Conservation (phyloP, 2,329 filamentous ascomycete species). For the Cercospora zeina region DNA sequence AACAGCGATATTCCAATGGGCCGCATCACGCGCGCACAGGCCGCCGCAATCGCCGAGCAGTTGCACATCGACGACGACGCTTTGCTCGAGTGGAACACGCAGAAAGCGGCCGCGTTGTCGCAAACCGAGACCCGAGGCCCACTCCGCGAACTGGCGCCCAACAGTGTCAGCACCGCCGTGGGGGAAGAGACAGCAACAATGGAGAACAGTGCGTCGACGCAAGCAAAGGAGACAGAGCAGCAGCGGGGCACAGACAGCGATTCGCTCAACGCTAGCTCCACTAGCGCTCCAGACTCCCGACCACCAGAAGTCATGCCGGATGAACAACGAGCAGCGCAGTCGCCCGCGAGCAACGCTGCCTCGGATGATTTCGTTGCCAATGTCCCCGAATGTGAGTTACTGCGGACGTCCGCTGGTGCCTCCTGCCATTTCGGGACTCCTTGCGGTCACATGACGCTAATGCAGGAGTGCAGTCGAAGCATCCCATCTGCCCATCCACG, state of each 20-base stretch:
- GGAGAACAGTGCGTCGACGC: slow-evolving; percentile 34
- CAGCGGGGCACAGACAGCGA: slow-evolving; percentile 36
- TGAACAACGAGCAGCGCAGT: slow-evolving; percentile 25
- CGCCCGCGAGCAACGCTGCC: slow-evolving; percentile 27
- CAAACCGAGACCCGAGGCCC: slow-evolving; percentile 39
- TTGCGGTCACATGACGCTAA: slow-evolving; percentile 32
- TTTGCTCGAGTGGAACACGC: slow-evolving; percentile 37
- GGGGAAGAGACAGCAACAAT: slow-evolving; percentile 17
- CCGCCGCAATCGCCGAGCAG: slow-evolving; percentile 43
- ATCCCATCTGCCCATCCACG: slow-evolving; percentile 27
- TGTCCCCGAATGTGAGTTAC: slow-evolving; percentile 21
- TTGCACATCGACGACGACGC: slow-evolving; percentile 42
- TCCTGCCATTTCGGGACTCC: slow-evolving; percentile 19
- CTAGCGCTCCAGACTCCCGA: slow-evolving; percentile 13
- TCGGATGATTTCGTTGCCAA: slow-evolving; percentile 28
- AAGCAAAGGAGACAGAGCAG: slow-evolving; percentile 42
- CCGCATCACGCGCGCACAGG: slow-evolving; percentile 48
- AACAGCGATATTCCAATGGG: slow-evolving; percentile 22
- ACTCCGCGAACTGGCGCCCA: slow-evolving; percentile 46
- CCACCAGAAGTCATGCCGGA: slow-evolving; percentile 24
- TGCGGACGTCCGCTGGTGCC: slow-evolving; percentile 6
- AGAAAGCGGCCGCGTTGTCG: slow-evolving; percentile 19
- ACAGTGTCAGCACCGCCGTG: slow-evolving; percentile 35
- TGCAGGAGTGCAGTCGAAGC: slow-evolving; percentile 31
- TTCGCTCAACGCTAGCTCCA: slow-evolving; percentile 19